A percentile compares a stretch with the other conserved stretches of the same genome.
Evolutionary conservation across 805 yeast genomes (phyloP).

Genomic region (Kuraishia piskuri): DNA sequence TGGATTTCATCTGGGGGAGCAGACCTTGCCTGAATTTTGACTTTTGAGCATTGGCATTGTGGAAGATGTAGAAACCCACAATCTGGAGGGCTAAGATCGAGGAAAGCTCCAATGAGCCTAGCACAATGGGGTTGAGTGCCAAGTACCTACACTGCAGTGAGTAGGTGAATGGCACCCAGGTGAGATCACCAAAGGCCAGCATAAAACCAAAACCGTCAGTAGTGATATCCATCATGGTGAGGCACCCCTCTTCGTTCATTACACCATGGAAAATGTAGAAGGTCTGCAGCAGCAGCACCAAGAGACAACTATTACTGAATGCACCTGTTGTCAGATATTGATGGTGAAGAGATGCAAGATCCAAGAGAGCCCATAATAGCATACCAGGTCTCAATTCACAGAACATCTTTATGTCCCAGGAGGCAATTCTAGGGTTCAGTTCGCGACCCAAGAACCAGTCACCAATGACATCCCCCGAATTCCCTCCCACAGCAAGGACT

Average conservation of each 20-base stretch:
- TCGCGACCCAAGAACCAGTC: conserved; percentile 98
- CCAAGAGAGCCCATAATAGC: conserved; percentile 74
- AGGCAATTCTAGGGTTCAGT: conserved; percentile 81
- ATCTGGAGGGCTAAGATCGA: conserved; percentile 40
- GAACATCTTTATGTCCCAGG: conserved; percentile 81
- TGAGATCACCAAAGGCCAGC: conserved; percentile 91
- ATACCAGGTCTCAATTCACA: conserved; percentile 95
- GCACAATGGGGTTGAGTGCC: conserved; percentile 48
- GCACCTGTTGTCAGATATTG: conserved; percentile 57
- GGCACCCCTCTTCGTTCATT: conserved; percentile 77
- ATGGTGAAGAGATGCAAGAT: conserved; percentile 72
- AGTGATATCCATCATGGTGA: conserved; percentile 92
- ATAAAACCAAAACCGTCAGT: conserved; percentile 97
- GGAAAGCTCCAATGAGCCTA: conserved; percentile 33
- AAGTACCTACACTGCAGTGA: conserved; percentile 79
- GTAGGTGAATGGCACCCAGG: conserved; percentile 89
- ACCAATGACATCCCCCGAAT: conserved; percentile 63
- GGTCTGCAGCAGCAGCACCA: conserved; percentile 64
- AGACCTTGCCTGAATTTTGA: conserved; percentile 75
- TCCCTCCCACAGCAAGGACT: conserved; percentile 80
- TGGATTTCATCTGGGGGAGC: conserved; percentile 56
- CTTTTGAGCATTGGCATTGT: conserved; percentile 78
- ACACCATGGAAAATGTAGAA: conserved; percentile 90
- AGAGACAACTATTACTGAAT: conserved; percentile 61
- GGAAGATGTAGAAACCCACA: conserved; percentile 75